Evolutionary conservation across 805 yeast genomes (phyloP), one percentile per base, ranked within the genome.

Genomic region (Citeromyces matritensis): DNA sequence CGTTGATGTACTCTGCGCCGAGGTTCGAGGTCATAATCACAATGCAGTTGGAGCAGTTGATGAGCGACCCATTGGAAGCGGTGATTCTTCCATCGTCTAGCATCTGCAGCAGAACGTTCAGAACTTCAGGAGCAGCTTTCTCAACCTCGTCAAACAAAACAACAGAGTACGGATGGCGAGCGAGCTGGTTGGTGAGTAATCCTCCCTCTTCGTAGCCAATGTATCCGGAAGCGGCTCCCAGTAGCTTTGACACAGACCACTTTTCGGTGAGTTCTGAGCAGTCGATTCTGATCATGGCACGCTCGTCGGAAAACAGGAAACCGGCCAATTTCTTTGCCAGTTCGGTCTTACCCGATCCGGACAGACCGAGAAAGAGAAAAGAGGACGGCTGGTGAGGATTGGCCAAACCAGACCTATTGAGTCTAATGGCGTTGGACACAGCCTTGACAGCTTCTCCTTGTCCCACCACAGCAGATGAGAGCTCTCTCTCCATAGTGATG

Each of bases 161-260:
- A n/a, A 91, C 98, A 5, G 96, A 83, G 58, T 91, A 91, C 35
- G 98, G 98, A 38, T 79, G 77, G 48, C 95, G 71, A 38, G 83
- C 68, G 35, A 91, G 65, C 41, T 91, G 94, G 46, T 91, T 94
- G 5, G 98, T 91, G 42, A 91, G 66, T 43, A 88, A 70, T 41
- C 98, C 98, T 53, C 98, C 98, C 54, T 91, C 95, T 51, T 86
- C 96, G 53, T 81, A 93, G 26, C 98, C 98, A 44, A 91, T 80
- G 45, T 81, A 80, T 45, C 98, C 98, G 1, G 97, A 95, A 2
- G 97, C 94, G 13, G 97, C 91, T 58, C 98, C 98, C 35, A 91
- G 65, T 38, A 91, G 70, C 52, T 91, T 91, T 6, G 96, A 83
- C 4, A 91, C 93, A 5, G 95, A 81, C 71, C 93, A 84, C 47